These are phyloP conservation scores for Anethum foeniculum DNA, from an alignment of 140 eudicot species.

Conservation along the genomic window DNA sequence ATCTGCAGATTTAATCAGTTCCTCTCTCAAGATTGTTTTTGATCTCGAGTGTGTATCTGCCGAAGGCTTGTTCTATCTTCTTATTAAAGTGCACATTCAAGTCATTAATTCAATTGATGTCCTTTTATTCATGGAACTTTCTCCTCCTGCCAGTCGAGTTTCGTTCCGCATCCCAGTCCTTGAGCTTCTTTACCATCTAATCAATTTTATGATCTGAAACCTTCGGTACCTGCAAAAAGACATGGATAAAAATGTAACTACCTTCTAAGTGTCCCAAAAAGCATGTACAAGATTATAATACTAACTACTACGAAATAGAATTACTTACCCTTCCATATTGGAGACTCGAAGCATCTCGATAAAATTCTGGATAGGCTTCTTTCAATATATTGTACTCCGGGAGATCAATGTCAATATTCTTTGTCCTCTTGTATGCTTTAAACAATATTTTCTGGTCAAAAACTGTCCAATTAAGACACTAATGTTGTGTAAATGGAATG, in stretches of 20 bases:
- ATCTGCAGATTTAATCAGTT: not conserved
- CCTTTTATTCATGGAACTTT: constrained; percentile 70
- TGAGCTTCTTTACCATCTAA: constrained; percentile 84
- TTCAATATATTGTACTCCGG: constrained; percentile 78
- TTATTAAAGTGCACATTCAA: constrained; percentile 93
- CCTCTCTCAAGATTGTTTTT: constrained; percentile 51
- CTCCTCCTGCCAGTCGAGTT: constrained; percentile 71
- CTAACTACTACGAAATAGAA: too few species aligned
- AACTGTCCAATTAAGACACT: constrained; percentile 13
- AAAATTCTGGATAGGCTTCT: constrained; percentile 88
- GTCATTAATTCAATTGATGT: constrained; percentile 83
- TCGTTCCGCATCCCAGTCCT: constrained; percentile 77
- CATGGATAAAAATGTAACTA: not conserved
- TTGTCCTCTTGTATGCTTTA: constrained; percentile 83
- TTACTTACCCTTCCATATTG: constrained; percentile 69
- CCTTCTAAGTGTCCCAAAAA: not conserved
- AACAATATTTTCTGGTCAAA: constrained; percentile 77
- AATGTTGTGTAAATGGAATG: too few species aligned
- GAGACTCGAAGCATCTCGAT: constrained; percentile 86
- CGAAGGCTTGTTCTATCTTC: constrained; percentile 57
- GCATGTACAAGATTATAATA: not conserved
- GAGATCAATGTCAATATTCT: constrained; percentile 51
- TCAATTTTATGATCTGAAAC: constrained; percentile 65
- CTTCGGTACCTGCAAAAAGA: constrained; percentile 54
- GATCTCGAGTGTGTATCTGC: constrained; percentile 65